Evolutionary conservation across 352 stramenopile species (phyloP).

Genomic region (Phytophthora sp.): DNA sequence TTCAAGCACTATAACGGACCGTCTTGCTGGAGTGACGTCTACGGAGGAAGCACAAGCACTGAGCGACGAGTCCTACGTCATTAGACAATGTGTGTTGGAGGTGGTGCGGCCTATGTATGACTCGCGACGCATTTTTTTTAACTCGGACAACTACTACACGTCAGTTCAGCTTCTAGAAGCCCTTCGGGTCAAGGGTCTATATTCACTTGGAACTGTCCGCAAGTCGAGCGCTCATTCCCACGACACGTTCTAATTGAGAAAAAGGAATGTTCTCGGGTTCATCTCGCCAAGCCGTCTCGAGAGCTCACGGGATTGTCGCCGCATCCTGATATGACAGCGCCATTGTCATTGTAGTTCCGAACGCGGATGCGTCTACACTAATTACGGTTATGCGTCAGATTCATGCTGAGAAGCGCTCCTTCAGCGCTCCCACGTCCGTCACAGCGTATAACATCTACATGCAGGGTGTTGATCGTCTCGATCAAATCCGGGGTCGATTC

Average conservation of each 20-base stretch:
- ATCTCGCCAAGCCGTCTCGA: conserved; percentile 23
- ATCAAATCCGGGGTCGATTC: conserved; percentile 5
- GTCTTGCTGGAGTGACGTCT: conserved; percentile 13
- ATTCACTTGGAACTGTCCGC: conserved; percentile 29
- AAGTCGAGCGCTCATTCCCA: conserved; percentile 32
- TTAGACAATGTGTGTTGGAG: conserved; percentile 36
- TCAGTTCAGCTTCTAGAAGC: too few relatives aligned
- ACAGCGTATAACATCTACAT: conserved; percentile 1
- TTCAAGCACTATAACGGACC: conserved; percentile 25
- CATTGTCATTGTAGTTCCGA: conserved; percentile 33
- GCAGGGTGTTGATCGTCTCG: background rate
- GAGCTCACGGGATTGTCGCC: conserved; percentile 20
- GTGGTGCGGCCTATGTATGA: conserved; percentile 28
- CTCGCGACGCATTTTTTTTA: too few relatives aligned
- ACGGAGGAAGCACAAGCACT: background rate
- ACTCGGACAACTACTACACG: too few relatives aligned
- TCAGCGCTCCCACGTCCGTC: background rate
- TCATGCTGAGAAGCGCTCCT: background rate
- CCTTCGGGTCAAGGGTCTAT: too few relatives aligned
- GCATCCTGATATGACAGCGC: conserved; percentile 35
- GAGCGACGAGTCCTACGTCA: conserved; percentile 1
- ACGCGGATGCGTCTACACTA: conserved; percentile 17
- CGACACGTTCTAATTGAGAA: conserved; percentile 30
- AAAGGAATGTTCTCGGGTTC: background rate
- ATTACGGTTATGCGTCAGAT: conserved; percentile 23